Percentiles rank a stretch among this genome's conserved stretches.
Conservation (phyloP, 306 rosid genomes). For the Cucumis melo region DNA sequence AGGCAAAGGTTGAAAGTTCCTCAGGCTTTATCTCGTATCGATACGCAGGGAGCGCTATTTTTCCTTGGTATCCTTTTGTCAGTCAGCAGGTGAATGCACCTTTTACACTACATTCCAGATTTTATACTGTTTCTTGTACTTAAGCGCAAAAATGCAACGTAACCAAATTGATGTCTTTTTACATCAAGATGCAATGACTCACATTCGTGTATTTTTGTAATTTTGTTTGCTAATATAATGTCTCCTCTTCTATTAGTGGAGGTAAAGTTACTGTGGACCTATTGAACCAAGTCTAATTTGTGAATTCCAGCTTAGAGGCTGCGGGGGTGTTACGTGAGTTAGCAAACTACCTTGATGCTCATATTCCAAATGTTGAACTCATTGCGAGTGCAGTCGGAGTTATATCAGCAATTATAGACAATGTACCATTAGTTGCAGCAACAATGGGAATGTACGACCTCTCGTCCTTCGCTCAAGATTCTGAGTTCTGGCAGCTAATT, state of each 20-base stretch:
- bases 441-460: conserved; percentile 91
- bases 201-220: neutral
- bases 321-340: conserved; percentile 81
- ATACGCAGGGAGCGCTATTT: conserved; percentile 85
- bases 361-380: conserved; percentile 48
- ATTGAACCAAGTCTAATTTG: conserved; percentile 4
- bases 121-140: neutral
- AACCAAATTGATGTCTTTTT: neutral
- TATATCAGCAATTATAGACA: conserved; percentile 79
- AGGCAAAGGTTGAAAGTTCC: conserved; percentile 86
- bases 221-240: neutral
- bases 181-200: neutral
- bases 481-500: conserved; percentile 86
- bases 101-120: neutral
- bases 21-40: conserved; percentile 86
- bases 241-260: neutral
- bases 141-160: neutral
- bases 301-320: conserved; percentile 57
- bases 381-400: conserved; percentile 73
- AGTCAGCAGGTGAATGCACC: conserved; percentile 55
- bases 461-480: conserved; percentile 68
- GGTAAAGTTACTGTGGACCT: neutral
- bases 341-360: conserved; percentile 75
- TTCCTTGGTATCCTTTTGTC: conserved; percentile 94
- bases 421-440: conserved; percentile 90